Evolutionary conservation across 2,329 filamentous ascomycete genomes (phyloP), one percentile per base, ranked within the genome.

Genomic region (Fusarium longipes): DNA sequence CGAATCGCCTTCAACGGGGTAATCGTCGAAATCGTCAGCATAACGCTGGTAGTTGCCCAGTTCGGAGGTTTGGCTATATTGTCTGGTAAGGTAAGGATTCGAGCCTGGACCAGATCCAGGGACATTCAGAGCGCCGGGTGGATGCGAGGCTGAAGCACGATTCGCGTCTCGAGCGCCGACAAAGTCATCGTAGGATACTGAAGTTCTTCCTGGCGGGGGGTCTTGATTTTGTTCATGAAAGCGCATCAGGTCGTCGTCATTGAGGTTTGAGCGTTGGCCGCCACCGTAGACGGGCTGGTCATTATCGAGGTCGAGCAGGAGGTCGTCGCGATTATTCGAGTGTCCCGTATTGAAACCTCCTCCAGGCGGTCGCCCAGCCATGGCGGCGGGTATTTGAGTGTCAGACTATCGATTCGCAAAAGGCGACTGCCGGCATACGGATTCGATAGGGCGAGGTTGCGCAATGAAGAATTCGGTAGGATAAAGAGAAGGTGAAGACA

Each of bases 141-240:
- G 79, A 68, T 80, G 81, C 53, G 79, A 78, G 44, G 82, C 78
- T 22, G 83, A 77, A 33, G 72, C 58, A 48, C 85, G 82, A 52
- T 83, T 79, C 61, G 84, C 81, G 63, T 82, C 83, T 67, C 82
- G 82, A 48, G 84, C 89, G 67, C 95, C 95, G 65, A 98, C 90
- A 77, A 97, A 98, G 74, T 96, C 91, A 83, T 97, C 95, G 80
- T 97, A 97, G 59, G 93, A 97, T 51, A 95, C 89, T 25, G 94
- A 97, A 51, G 93, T 92, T 70, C 95, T 91, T 57, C 88, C 72
- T 64, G 87, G 86, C 39, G 85, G 82, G 44, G 85, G 82, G 71
- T 86, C 82, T 68, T 92, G 87, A 74, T 92, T 85, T 75, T 91
- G 88, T 74, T 91, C 87, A 80, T 93, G 94, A 68, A 88, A 88